A percentile compares a stretch with the other conserved stretches of the same genome.
phyloP scores from a whole-genome alignment of 192 early-diverging fungal species.

The Rhizophagus prolifer region DNA sequence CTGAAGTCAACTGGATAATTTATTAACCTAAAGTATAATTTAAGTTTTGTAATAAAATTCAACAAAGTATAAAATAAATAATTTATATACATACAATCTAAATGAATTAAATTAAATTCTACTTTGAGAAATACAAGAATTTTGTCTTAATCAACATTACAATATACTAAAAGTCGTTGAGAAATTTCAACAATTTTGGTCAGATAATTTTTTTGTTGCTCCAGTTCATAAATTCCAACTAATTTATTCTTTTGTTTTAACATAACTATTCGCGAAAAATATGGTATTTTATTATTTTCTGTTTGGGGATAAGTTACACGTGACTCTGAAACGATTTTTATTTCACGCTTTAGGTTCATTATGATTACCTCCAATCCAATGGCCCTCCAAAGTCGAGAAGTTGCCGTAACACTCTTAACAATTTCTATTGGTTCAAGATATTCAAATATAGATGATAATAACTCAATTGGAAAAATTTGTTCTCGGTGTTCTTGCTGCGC shows the following conservation, averaged over 20 bases:
- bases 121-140: no score
- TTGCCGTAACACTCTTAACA: slow-evolving; percentile 4
- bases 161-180: neutral
- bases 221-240: neutral
- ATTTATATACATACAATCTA: no score
- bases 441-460: slow-evolving; percentile 15
- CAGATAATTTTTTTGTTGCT: neutral
- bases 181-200: neutral
- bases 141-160: neutral
- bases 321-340: neutral
- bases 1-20: neutral
- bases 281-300: neutral
- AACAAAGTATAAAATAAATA: no score
- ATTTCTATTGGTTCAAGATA: neutral
- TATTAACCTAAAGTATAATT: no score
- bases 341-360: neutral
- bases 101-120: no score
- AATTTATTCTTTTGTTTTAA: neutral
- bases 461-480: slow-evolving; percentile 4
- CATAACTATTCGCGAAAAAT: neutral
- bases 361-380: slow-evolving; percentile 2
- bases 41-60: neutral
- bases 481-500: neutral
- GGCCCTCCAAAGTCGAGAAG: slow-evolving; percentile 17
- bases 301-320: neutral